Evolutionary conservation across 2,329 filamentous ascomycete genomes (phyloP).

Genomic region (Mycogone perniciosa): DNA sequence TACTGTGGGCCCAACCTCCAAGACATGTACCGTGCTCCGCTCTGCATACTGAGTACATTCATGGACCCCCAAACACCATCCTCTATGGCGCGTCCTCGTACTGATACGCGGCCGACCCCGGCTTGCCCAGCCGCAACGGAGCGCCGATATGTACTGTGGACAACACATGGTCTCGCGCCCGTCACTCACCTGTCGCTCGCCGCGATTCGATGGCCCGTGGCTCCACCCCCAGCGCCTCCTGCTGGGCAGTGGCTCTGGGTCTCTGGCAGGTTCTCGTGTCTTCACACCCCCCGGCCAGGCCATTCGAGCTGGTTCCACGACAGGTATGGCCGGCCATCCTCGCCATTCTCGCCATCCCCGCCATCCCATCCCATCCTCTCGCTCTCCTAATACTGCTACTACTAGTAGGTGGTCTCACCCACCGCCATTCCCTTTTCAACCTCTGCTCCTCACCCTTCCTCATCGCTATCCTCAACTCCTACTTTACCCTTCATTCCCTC

Average conservation of each 20-base stretch:
- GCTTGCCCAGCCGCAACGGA: not conserved
- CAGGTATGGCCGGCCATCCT: constrained; percentile 16
- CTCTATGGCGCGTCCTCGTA: constrained; percentile 3
- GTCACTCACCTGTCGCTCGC: not conserved
- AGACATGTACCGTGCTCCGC: not conserved
- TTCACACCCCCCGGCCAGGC: constrained; percentile 20
- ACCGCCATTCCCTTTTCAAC: constrained; percentile 25
- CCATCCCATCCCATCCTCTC: constrained; percentile 25
- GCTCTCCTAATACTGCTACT: constrained; percentile 9
- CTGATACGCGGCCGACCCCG: not conserved
- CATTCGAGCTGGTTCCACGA: constrained; percentile 29
- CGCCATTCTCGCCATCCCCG: constrained; percentile 22
- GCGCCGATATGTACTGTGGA: not conserved
- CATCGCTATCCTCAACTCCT: constrained; percentile 27
- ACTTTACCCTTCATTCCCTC: constrained; percentile 26
- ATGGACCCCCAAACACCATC: constrained; percentile 10
- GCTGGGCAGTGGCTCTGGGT: constrained; percentile 11
- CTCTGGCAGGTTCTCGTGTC: not conserved
- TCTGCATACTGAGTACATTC: constrained; percentile 5
- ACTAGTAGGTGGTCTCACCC: too few species aligned
- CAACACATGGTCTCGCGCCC: not conserved
- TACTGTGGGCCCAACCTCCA: constrained; percentile 1
- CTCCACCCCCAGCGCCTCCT: constrained; percentile 6
- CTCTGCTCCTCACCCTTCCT: constrained; percentile 23
- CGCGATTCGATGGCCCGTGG: constrained; percentile 2